Conservation (phyloP, 139 green algal genomes). For the Astrephomene gubernaculifera region DNA sequence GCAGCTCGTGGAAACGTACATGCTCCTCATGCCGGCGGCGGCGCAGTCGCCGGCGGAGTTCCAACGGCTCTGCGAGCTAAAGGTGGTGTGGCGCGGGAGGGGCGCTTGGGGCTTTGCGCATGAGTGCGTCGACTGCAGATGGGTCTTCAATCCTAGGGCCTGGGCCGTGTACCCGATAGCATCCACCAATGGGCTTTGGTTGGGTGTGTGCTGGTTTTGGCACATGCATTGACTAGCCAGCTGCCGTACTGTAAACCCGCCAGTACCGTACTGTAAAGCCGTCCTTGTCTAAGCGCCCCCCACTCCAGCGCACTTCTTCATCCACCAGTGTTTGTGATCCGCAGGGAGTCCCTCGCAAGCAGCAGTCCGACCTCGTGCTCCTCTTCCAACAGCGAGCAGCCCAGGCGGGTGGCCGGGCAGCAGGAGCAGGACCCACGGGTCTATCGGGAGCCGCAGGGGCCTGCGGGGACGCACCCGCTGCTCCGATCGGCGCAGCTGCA, state of each 20-base stretch:
- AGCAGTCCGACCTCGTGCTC: slow-evolving; percentile 56
- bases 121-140: too few relatives aligned
- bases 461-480: neutral
- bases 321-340: too few relatives aligned
- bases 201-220: too few relatives aligned
- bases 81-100: slow-evolving; percentile 47
- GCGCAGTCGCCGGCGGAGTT: slow-evolving; percentile 61
- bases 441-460: neutral
- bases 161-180: too few relatives aligned
- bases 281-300: too few relatives aligned
- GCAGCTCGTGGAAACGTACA: slow-evolving; percentile 72
- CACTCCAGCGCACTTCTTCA: too few relatives aligned
- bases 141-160: too few relatives aligned
- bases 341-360: slow-evolving; percentile 60
- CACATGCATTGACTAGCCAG: too few relatives aligned
- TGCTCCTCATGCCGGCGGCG: slow-evolving; percentile 69
- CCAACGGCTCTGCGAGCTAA: slow-evolving; percentile 66
- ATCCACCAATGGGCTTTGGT: too few relatives aligned
- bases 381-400: slow-evolving; percentile 49
- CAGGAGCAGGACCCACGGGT: neutral
- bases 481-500: neutral
- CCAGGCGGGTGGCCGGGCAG: neutral
- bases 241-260: too few relatives aligned
- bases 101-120: too few relatives aligned
- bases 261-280: too few relatives aligned